Percentiles rank a stretch among this genome's conserved stretches.
phyloP scores from a whole-genome alignment of 1,284 basidiomycete genomes.

The Moesziomyces globuligerus region DNA sequence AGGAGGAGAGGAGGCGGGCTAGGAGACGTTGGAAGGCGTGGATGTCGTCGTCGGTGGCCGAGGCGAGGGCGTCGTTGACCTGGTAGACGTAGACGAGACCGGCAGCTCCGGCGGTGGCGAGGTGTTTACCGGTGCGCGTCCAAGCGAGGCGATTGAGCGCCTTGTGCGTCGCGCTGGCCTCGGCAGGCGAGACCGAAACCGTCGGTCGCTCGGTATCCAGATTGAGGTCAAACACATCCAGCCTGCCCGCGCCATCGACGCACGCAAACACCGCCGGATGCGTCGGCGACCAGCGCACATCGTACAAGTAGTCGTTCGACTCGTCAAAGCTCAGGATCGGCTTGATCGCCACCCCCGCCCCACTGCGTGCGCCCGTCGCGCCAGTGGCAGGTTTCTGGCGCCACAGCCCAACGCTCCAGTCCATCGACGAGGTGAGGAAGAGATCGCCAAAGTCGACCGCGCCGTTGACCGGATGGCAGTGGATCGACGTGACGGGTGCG shows the following conservation, averaged over 20 bases:
- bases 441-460: constrained; percentile 90
- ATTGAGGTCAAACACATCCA: constrained; percentile 97
- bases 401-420: constrained; percentile 63
- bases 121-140: constrained; percentile 87
- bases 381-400: constrained; percentile 15
- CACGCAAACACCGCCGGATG: constrained; percentile 94
- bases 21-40: constrained; percentile 44
- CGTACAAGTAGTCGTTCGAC: constrained; percentile 97
- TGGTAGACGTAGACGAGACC: constrained; percentile 91
- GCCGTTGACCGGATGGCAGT: constrained; percentile 81
- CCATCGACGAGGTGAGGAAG: constrained; percentile 75
- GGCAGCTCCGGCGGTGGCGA: constrained; percentile 88
- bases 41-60: constrained; percentile 52
- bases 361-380: neutral
- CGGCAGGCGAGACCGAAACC: constrained; percentile 4
- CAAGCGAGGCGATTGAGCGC: constrained; percentile 95
- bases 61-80: constrained; percentile 33
- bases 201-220: constrained; percentile 78
- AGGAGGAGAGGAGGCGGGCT: constrained; percentile 13
- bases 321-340: constrained; percentile 78
- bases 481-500: constrained; percentile 89
- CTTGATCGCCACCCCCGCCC: constrained; percentile 1
- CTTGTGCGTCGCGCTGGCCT: neutral
- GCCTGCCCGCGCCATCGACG: constrained; percentile 91
- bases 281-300: constrained; percentile 94